A percentile compares a stretch with the other conserved stretches of the same genome.
Evolutionary conservation across 1,284 basidiomycete genomes (phyloP).

Genomic region (Rhodotorula sp.): DNA sequence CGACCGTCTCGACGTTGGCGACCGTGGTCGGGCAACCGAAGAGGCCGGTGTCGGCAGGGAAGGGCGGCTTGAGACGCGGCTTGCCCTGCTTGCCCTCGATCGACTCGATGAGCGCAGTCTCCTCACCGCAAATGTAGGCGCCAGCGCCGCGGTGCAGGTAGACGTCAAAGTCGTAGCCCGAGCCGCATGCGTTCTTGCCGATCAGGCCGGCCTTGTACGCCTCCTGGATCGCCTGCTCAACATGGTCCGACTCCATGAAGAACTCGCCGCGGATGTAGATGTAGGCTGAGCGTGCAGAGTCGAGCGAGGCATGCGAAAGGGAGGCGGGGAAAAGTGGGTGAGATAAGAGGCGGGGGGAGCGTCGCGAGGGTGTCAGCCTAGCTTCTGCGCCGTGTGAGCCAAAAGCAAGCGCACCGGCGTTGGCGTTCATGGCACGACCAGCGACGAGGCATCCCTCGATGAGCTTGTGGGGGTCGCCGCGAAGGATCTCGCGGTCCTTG

Average conservation of each 20-base stretch:
- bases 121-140: constrained; percentile 98
- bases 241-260: constrained; percentile 87
- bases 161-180: constrained; percentile 92
- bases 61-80: constrained; percentile 97
- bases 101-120: constrained; percentile 95
- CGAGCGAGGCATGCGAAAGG: background rate
- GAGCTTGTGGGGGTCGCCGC: constrained; percentile 97
- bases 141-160: constrained; percentile 96
- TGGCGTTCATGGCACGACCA: constrained; percentile 97
- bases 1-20: constrained; percentile 97
- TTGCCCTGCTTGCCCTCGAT: constrained; percentile 97
- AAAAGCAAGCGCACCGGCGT: constrained; percentile 56
- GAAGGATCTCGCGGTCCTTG: constrained; percentile 97
- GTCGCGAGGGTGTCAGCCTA: background rate
- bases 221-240: constrained; percentile 92
- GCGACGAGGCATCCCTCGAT: constrained; percentile 97
- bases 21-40: constrained; percentile 97
- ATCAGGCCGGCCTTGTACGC: constrained; percentile 90
- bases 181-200: constrained; percentile 88
- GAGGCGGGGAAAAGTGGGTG: background rate
- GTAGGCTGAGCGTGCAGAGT: constrained; percentile 61
- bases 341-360: background rate
- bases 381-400: too few species aligned
- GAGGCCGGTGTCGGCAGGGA: constrained; percentile 95
- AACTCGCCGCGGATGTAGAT: constrained; percentile 99